Base-by-base conservation (phyloP, 1,284 basidiomycete genomes). In the Ustilago esculenta region DNA sequence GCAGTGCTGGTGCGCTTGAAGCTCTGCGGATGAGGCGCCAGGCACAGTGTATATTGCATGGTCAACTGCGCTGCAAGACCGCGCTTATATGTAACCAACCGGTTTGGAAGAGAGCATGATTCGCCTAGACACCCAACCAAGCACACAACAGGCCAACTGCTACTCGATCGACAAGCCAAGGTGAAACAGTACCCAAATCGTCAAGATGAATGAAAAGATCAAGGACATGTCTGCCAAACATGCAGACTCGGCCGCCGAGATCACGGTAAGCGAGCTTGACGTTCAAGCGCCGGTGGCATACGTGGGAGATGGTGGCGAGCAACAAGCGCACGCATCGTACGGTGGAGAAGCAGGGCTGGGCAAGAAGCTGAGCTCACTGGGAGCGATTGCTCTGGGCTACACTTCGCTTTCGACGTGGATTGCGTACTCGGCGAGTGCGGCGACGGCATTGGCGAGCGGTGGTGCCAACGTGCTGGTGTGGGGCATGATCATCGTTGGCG, bases 381-480 rank as follows among this genome's bases (percentile, higher is more conserved):
- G 49, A 0, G 64, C 60, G 9, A 40, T 57, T 11, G 59, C 53
- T 23, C 23, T 68, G 12, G 59, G 50, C 3, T 68, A 64, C 27
- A 44, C 46, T 4, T 39, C 44, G 2, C 44, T 68, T 6, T 48
- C 65, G 2, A 52, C 65, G 10, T 68, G 65, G 65, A 51, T 52
- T 15, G 65, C 65, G 30, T 68, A 57, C 35, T 56, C 51, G 4
- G 42, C 47, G 5, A 41, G 29, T 23, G 39, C 39, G 7, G 65
- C 65, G 4, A 45, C 45, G 1, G 58, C 65, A 10, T 33, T 68
- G 12, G 43, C 57, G 4, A 47, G 42, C 27, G 65, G 59, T 20
- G 65, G 65, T n/a, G 49, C 59, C 35, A 68, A 68, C n/a, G 52
- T 56, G 15, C 49, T 64, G 23, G 47, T 68, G 23, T 68, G 46